phyloP scores from a whole-genome alignment of 192 early-diverging fungal species.

The Gamsiella multidivaricata region DNA sequence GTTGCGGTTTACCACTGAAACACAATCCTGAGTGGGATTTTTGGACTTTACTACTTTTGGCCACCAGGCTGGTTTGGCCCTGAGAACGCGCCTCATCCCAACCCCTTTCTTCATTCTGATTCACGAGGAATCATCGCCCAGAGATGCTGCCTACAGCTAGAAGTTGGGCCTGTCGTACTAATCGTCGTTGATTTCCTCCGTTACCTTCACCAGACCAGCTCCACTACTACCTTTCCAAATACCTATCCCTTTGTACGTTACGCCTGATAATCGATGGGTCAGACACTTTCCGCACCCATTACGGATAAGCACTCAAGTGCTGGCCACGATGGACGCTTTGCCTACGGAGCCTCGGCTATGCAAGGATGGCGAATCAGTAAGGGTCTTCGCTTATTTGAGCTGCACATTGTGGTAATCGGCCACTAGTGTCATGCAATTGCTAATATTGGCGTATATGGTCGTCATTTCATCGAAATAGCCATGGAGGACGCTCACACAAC shows the following conservation, averaged over 20 bases:
- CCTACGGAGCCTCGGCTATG: conserved; percentile 92
- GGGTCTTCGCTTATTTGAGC: background rate
- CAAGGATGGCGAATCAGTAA: conserved; percentile 97
- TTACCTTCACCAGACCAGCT: background rate
- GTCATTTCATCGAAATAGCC: conserved; percentile 55
- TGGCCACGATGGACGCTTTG: conserved; percentile 77
- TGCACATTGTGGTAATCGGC: too few relatives aligned
- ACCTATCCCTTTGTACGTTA: background rate
- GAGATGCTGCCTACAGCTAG: too few relatives aligned
- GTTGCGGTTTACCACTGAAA: too few relatives aligned
- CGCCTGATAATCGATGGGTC: conserved; percentile 93
- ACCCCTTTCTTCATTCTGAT: too few relatives aligned
- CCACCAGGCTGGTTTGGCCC: too few relatives aligned
- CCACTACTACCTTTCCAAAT: background rate
- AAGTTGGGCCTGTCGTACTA: too few relatives aligned
- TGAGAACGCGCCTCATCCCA: too few relatives aligned
- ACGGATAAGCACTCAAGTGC: conserved; percentile 85
- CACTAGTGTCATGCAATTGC: too few relatives aligned
- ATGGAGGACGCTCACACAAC: conserved; percentile 99
- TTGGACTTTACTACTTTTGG: too few relatives aligned
- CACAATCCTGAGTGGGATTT: too few relatives aligned
- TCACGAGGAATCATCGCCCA: too few relatives aligned
- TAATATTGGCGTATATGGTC: too few relatives aligned
- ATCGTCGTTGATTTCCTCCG: background rate
- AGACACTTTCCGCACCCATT: conserved; percentile 95